phyloP scores from a whole-genome alignment of 768 basidiomycete genomes.

The Podaxis sp. region DNA sequence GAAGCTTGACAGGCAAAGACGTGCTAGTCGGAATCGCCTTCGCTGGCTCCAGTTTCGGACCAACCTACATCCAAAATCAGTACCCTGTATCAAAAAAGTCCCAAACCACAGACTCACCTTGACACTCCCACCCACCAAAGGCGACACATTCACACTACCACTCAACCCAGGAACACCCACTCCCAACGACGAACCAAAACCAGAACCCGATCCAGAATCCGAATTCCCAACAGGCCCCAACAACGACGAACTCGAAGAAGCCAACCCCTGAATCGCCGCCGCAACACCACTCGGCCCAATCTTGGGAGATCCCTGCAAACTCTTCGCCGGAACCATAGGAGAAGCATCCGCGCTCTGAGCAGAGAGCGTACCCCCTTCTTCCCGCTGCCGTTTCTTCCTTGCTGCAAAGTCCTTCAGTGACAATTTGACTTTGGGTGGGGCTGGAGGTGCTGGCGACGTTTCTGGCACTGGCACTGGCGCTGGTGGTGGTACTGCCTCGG shows the following conservation, averaged over 20 bases:
- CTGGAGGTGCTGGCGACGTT: slow-evolving; percentile 9
- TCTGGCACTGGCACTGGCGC: neutral
- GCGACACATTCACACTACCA: neutral
- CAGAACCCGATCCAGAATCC: neutral
- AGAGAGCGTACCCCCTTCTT: slow-evolving; percentile 32
- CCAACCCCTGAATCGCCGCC: no score
- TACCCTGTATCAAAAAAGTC: neutral
- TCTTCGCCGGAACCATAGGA: slow-evolving; percentile 1
- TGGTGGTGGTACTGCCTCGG: neutral
- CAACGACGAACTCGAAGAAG: no score
- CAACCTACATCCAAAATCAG: neutral
- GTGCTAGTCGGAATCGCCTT: neutral
- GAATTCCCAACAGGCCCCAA: no score
- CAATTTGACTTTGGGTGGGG: slow-evolving; percentile 46
- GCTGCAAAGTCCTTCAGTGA: slow-evolving; percentile 58
- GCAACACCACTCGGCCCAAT: neutral
- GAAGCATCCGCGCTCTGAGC: slow-evolving; percentile 15
- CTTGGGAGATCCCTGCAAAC: slow-evolving; percentile 7
- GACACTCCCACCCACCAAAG: neutral
- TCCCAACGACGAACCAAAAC: neutral
- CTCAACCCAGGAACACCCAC: neutral
- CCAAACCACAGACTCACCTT: no score
- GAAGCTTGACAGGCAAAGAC: slow-evolving; percentile 2
- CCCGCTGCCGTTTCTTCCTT: slow-evolving; percentile 51
- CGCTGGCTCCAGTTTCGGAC: neutral